Base-by-base conservation (phyloP, 1,284 basidiomycete species). In the Ganoderma sp. region DNA sequence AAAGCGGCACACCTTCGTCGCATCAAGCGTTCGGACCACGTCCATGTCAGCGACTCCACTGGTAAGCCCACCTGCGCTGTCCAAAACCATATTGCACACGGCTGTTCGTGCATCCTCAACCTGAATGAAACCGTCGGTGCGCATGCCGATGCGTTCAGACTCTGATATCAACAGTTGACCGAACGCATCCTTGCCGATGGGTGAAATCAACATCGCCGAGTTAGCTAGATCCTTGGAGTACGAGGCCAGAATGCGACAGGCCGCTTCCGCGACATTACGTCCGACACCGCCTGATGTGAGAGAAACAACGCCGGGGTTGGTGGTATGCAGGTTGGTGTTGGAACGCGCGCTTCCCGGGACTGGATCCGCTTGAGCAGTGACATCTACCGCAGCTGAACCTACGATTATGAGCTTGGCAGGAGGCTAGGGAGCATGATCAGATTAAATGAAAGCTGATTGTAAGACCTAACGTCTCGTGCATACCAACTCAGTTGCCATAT, bases 1-100 rank as follows among this genome's bases (percentile, higher is more conserved):
- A 17, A 2, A n/a, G 8, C 73, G 48, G 2, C 81, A 69, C 75
- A 92, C 91, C 75, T 79, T 76, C 25, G 85, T 77, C 22, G 78
- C 79, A 45, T 82, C 77, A 56, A 95, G 76, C 1, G 80, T 76
- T 64, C 88, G 82, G 9, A 89, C 87, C 52, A 96, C 90, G 50
- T 84, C 87, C 94, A 99, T 98, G 78, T 98, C 97, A 6, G 97
- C 95, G 6, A 99, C 88, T 7, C 98, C 98, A 22, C 87, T 88
- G 2, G 91, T 83, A 12, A 99, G 84, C 65, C 89, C 87, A 0
- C 96, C 96, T 12, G 82, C 77, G 28, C 80, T 79, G 75, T 96
- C 91, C 56, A 99, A 81, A 48, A 96, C 82, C 81, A 98, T 88
- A 72, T 91, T 95, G 80, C 96, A 97, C 8, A 94, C 90, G 0